phyloP scores from a whole-genome alignment of 1,284 basidiomycete species.

The Papiliotrema terrestris region DNA sequence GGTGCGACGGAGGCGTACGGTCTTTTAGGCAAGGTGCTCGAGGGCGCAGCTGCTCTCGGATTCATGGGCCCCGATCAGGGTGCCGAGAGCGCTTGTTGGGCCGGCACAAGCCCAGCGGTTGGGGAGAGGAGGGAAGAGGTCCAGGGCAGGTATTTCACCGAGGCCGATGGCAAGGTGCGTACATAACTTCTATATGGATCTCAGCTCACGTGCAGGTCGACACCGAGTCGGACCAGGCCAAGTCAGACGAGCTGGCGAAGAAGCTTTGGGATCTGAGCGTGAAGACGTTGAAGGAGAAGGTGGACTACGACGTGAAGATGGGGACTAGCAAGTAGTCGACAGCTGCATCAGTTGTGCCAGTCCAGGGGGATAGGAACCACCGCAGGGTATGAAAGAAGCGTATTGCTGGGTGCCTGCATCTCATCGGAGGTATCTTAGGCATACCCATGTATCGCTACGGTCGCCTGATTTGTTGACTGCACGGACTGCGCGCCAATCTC shows the following conservation, averaged over 20 bases:
- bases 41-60: conserved; percentile 22
- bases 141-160: conserved; percentile 34
- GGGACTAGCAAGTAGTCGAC: not conserved
- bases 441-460: too few relatives aligned
- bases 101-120: conserved; percentile 20
- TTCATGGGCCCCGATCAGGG: conserved; percentile 45
- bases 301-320: conserved; percentile 29
- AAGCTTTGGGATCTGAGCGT: conserved; percentile 36
- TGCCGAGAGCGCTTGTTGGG: conserved; percentile 39
- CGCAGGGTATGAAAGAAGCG: too few relatives aligned
- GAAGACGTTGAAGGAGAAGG: conserved; percentile 37
- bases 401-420: too few relatives aligned
- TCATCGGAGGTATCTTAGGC: too few relatives aligned
- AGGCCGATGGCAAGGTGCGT: conserved; percentile 34
- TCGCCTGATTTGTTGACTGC: too few relatives aligned
- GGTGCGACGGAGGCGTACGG: conserved; percentile 40
- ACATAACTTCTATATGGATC: not conserved
- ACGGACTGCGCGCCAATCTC: too few relatives aligned
- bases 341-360: too few relatives aligned
- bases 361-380: too few relatives aligned
- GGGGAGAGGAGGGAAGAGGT: conserved; percentile 25
- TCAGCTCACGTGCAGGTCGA: conserved; percentile 8
- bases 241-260: conserved; percentile 26
- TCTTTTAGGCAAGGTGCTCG: conserved; percentile 29
- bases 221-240: conserved; percentile 38